Percentiles rank a stretch among this genome's conserved stretches.
Conservation (phyloP, 345 rosid species). For the Hibiscus syriacus region DNA sequence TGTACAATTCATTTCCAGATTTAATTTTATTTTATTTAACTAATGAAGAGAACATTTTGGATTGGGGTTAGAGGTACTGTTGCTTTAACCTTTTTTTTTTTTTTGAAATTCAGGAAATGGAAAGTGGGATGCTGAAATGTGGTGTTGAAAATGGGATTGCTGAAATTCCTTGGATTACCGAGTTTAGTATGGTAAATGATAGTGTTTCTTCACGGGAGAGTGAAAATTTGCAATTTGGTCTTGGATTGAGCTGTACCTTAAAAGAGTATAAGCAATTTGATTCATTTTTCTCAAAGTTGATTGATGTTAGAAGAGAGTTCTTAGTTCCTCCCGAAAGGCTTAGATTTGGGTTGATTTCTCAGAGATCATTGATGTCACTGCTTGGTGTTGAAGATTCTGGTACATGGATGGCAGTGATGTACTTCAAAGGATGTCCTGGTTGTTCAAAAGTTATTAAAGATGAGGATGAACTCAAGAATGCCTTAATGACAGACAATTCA, state of each 20-base stretch:
- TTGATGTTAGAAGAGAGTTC: slow-evolving; percentile 49
- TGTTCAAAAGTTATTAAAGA: slow-evolving; percentile 63
- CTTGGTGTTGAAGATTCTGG: slow-evolving; percentile 41
- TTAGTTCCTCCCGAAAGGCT: slow-evolving; percentile 60
- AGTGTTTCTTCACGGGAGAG: slow-evolving; percentile 28
- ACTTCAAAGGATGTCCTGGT: slow-evolving; percentile 61
- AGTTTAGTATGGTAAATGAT: slow-evolving; percentile 40
- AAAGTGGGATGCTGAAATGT: slow-evolving; percentile 46
- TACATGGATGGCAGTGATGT: slow-evolving; percentile 59
- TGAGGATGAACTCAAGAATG: slow-evolving; percentile 42
- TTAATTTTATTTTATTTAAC: slow-evolving; percentile 27
- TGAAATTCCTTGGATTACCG: slow-evolving; percentile 60
- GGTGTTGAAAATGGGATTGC: slow-evolving; percentile 34
- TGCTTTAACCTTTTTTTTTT: slow-evolving; percentile 2
- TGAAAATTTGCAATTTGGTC: slow-evolving; percentile 19
- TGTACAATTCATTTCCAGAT: slow-evolving; percentile 23
- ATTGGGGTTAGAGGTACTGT: slow-evolving; percentile 7
- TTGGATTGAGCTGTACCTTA: slow-evolving; percentile 46
- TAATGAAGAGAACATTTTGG: slow-evolving; percentile 7
- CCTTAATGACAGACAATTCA: slow-evolving; percentile 37
- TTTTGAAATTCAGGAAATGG: slow-evolving; percentile 30
- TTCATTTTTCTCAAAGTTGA: slow-evolving; percentile 52
- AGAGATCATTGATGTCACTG: slow-evolving; percentile 45
- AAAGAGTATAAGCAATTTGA: slow-evolving; percentile 92
- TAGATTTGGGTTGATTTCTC: slow-evolving; percentile 71